Evolutionary conservation across 1,284 basidiomycete genomes (phyloP).

Genomic region (Cryptococcus depauperatus): DNA sequence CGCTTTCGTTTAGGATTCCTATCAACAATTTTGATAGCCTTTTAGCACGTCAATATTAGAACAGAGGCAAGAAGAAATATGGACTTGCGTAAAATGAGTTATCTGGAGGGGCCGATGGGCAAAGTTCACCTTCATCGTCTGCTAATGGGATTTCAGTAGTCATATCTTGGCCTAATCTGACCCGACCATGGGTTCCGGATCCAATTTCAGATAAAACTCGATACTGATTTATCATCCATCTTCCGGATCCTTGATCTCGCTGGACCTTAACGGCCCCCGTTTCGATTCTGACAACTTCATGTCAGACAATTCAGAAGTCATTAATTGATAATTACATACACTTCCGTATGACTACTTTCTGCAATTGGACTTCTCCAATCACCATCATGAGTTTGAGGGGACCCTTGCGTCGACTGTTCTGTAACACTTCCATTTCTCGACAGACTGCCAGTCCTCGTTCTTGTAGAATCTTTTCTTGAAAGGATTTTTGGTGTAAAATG

Average conservation of each 20-base stretch:
- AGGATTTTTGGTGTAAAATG: slow-evolving; percentile 33
- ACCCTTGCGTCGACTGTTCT: not conserved
- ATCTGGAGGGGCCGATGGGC: slow-evolving; percentile 7
- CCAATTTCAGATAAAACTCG: slow-evolving; percentile 60
- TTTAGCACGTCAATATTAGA: slow-evolving; percentile 12
- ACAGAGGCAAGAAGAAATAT: not conserved
- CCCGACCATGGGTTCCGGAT: slow-evolving; percentile 72
- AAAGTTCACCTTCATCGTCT: slow-evolving; percentile 13
- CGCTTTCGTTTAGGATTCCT: slow-evolving; percentile 56
- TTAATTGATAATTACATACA: slow-evolving; percentile 22
- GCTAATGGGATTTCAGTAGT: slow-evolving; percentile 34
- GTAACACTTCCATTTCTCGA: not conserved
- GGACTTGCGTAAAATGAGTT: slow-evolving; percentile 18
- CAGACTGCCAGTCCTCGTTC: not conserved
- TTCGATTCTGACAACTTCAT: slow-evolving; percentile 46
- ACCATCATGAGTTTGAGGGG: slow-evolving; percentile 6
- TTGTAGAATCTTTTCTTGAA: slow-evolving; percentile 11
- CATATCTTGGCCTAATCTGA: slow-evolving; percentile 61
- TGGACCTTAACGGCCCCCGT: slow-evolving; percentile 49
- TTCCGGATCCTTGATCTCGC: slow-evolving; percentile 42
- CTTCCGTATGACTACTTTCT: slow-evolving; percentile 23
- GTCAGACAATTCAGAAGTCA: slow-evolving; percentile 1
- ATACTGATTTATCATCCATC: slow-evolving; percentile 69
- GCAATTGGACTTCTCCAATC: slow-evolving; percentile 16
- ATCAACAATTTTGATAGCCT: slow-evolving; percentile 79